Percentiles rank a stretch among this genome's conserved stretches.
phyloP scores from a whole-genome alignment of 1,284 basidiomycete species.

The Austroboletus novae-zelandiae region DNA sequence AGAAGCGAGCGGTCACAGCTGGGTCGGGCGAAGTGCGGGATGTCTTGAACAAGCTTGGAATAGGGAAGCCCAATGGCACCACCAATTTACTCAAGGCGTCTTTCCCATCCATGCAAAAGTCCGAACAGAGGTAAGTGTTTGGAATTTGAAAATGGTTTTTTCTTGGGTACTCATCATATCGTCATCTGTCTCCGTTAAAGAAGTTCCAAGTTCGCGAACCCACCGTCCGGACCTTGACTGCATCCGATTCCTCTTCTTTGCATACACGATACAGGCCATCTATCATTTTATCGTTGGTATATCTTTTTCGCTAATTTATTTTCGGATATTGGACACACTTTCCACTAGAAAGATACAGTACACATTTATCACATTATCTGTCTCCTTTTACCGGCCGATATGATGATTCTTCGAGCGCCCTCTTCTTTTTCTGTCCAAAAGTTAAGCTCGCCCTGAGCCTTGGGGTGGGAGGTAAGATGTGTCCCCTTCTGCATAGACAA shows the following conservation, averaged over 20 bases:
- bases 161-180: constrained; percentile 1
- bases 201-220: constrained; percentile 17
- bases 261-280: background rate
- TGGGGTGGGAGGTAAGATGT: constrained; percentile 52
- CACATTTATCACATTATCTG: constrained; percentile 21
- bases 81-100: constrained; percentile 63
- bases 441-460: constrained; percentile 55
- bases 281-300: constrained; percentile 9
- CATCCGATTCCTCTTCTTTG: constrained; percentile 1
- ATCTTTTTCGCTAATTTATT: constrained; percentile 25
- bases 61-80: constrained; percentile 65
- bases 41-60: constrained; percentile 72
- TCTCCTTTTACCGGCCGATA: constrained; percentile 39
- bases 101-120: constrained; percentile 49
- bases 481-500: constrained; percentile 42
- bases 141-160: constrained; percentile 1
- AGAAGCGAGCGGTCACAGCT: constrained; percentile 47
- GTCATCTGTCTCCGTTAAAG: constrained; percentile 1
- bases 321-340: constrained; percentile 15
- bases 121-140: constrained; percentile 37
- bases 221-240: constrained; percentile 10
- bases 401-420: constrained; percentile 51
- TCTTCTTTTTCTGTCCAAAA: constrained; percentile 61
- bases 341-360: constrained; percentile 11
- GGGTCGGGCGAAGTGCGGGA: constrained; percentile 74